These are phyloP conservation scores for Nannochloropsis oceanica DNA, from an alignment of 108 stramenopile species.

Conservation along the genomic window DNA sequence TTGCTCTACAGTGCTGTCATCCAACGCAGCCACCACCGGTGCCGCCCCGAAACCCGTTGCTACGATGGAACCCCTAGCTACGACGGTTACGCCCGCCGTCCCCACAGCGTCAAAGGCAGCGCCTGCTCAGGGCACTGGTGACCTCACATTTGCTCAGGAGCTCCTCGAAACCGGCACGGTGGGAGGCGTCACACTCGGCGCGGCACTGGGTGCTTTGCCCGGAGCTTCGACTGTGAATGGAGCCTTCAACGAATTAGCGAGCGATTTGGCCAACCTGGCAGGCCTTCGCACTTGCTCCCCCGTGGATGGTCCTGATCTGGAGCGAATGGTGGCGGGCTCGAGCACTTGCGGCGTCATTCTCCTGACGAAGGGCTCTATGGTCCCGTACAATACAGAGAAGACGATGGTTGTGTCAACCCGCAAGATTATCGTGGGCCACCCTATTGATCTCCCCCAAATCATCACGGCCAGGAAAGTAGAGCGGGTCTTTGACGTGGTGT, in stretches of 20 bases:
- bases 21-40: too few species aligned
- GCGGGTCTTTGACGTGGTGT: not conserved
- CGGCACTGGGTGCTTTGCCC: not conserved
- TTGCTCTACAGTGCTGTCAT: too few species aligned
- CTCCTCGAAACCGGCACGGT: too few species aligned
- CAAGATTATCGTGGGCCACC: not conserved
- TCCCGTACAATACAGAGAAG: not conserved
- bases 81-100: too few species aligned
- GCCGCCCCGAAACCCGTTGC: too few species aligned
- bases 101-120: too few species aligned
- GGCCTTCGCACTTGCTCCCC: not conserved
- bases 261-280: not conserved
- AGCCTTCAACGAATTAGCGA: not conserved
- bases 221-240: not conserved
- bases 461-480: not conserved
- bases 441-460: not conserved
- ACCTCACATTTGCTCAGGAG: too few species aligned
- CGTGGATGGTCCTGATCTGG: not conserved
- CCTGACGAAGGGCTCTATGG: not conserved
- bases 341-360: not conserved
- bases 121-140: too few species aligned
- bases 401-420: not conserved
- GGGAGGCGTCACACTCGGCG: too few species aligned
- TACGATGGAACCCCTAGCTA: too few species aligned
- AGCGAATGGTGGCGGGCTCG: not conserved